Base-by-base conservation (phyloP, 208 protist species). In the Trypanosoma avium region DNA sequence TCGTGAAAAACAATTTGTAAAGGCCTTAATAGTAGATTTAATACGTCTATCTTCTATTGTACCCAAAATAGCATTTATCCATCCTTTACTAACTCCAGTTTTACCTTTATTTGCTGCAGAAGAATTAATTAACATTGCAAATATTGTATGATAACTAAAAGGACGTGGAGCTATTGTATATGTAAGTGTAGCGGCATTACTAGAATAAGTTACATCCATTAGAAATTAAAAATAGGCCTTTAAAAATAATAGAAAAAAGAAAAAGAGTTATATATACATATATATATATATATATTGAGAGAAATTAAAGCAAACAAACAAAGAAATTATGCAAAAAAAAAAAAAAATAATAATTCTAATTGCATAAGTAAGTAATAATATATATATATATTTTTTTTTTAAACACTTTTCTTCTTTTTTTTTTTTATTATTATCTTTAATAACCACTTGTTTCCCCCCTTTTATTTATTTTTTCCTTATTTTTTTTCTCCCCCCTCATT, bases 81-180 rank as follows among this genome's bases (percentile, higher is more conserved):
- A 67, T 35, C 24, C 32, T 4, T 58, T 50, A 12, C 4, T 6
- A 10, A 9, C 4, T n/a, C 4, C 38, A 29, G 17, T 7, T 7
- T 3, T 33, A 2, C 4, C 0, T 35, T 24, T 1, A 5, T 40
- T 56, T 17, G 15, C 21, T 19, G 61, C 21, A 35, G 26, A 27
- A n/a, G 59, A 43, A 19, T 62, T 50, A 19, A 80, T 42, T n/a
- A 81, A 35, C 30, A 65, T 62, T 30, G 71, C 67, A 40, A 85
- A 79, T 26, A 82, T 15, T 17, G 33, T 58, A 17, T 82, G 57
- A 19, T 36, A 65, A 40, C 69, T 59, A 47, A 33, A 59, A 8
- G 82, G 82, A 55, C 75, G 75, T 38, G 82, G 79, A n/a, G 82
- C 72, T 17, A 78, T 65, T 26, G 35, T 33, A 63, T 85, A 89